phyloP scores from a whole-genome alignment of 106 monocot genomes.

The Agapanthus africanus region DNA sequence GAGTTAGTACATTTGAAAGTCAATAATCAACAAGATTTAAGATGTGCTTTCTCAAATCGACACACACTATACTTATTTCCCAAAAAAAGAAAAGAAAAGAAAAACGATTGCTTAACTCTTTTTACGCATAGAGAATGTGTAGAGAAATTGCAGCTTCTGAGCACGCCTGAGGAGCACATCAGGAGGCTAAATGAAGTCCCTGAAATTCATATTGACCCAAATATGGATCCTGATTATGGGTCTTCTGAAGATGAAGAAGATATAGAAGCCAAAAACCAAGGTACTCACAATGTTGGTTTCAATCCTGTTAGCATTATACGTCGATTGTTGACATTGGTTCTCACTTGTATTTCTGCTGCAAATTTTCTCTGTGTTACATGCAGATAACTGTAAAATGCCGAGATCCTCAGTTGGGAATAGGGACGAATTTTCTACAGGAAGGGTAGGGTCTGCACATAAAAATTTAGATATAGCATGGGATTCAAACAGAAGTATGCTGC shows the following conservation, averaged over 20 bases:
- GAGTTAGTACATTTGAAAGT: neutral
- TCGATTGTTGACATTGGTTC: neutral
- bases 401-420: slow-evolving; percentile 12
- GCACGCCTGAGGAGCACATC: slow-evolving; percentile 39
- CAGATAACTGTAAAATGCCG: neutral
- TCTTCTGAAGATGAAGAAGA: slow-evolving; percentile 53
- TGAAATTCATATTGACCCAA: slow-evolving; percentile 59
- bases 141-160: slow-evolving; percentile 64
- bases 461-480: slow-evolving; percentile 11
- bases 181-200: slow-evolving; percentile 57
- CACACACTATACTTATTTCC: neutral
- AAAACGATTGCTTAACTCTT: slow-evolving; percentile 25
- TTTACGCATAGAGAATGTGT: slow-evolving; percentile 73
- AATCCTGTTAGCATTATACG: neutral
- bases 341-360: neutral
- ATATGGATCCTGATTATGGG: slow-evolving; percentile 65
- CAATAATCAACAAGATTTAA: neutral
- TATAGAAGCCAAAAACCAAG: slow-evolving; percentile 29
- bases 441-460: slow-evolving; percentile 15
- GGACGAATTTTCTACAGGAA: slow-evolving; percentile 25
- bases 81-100: too few relatives aligned
- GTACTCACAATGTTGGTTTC: slow-evolving; percentile 15
- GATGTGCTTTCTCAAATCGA: neutral
- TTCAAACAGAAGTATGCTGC: slow-evolving; percentile 7
- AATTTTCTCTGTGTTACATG: neutral